phyloP scores from a whole-genome alignment of 73 alveolate species.

The Stentor coeruleus region DNA sequence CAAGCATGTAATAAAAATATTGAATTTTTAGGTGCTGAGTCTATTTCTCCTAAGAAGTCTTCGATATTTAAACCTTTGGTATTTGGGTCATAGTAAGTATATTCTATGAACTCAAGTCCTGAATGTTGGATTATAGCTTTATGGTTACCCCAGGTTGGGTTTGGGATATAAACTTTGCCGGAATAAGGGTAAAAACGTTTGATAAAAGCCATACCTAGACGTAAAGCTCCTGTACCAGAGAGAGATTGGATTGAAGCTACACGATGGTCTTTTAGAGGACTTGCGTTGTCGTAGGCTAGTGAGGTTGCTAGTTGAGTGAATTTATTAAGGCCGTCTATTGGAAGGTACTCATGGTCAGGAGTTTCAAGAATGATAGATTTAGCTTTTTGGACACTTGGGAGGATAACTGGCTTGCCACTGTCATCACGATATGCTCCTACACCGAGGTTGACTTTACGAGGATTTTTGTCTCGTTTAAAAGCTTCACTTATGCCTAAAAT shows the following conservation, averaged over 20 bases:
- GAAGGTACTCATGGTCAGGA: constrained; percentile 90
- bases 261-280: not conserved
- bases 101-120: constrained; percentile 65
- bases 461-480: constrained; percentile 50
- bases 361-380: constrained; percentile 50
- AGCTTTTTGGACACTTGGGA: constrained; percentile 58
- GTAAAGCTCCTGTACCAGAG: constrained; percentile 96
- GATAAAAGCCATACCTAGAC: constrained; percentile 83
- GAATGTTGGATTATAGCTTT: constrained; percentile 61
- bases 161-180: constrained; percentile 58
- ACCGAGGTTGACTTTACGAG: constrained; percentile 64
- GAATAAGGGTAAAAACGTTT: not conserved
- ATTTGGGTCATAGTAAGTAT: constrained; percentile 71
- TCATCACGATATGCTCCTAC: constrained; percentile 86
- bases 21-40: constrained; percentile 60
- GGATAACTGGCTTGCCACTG: constrained; percentile 52
- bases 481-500: constrained; percentile 51
- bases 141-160: constrained; percentile 97
- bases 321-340: constrained; percentile 88
- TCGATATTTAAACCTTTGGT: constrained; percentile 55
- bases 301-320: constrained; percentile 61
- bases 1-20: constrained; percentile 92
- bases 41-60: constrained; percentile 69
- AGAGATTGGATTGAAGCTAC: constrained; percentile 73
- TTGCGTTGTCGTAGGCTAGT: constrained; percentile 61